phyloP scores from a whole-genome alignment of 2,329 filamentous ascomycete species.

The Colletotrichum sp. region DNA sequence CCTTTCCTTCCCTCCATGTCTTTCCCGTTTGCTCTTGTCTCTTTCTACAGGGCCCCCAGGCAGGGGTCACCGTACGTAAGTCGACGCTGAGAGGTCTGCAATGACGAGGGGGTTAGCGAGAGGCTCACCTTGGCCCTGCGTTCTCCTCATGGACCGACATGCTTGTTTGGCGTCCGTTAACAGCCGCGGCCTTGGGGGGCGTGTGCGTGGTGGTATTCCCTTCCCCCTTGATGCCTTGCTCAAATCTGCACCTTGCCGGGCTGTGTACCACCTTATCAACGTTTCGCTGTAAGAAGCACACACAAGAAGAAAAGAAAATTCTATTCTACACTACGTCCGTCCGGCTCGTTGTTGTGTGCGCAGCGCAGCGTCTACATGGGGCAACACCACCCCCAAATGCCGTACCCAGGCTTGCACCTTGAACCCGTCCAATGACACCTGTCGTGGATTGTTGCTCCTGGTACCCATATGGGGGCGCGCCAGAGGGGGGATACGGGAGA shows the following conservation, averaged over 20 bases:
- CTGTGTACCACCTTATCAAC: background rate
- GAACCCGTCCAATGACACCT: constrained; percentile 3
- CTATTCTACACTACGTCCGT: background rate
- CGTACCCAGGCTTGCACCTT: background rate
- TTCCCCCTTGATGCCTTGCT: background rate
- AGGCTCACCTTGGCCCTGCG: background rate
- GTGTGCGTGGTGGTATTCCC: background rate
- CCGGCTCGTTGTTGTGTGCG: background rate
- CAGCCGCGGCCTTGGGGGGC: background rate
- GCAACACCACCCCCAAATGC: background rate
- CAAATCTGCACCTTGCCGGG: background rate
- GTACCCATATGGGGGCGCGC: background rate
- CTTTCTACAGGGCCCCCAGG: background rate
- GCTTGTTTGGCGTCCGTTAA: background rate
- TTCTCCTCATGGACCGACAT: background rate
- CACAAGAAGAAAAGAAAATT: background rate
- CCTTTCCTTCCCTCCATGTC: background rate
- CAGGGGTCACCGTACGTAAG: background rate
- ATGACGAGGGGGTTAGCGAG: background rate
- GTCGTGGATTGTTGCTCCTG: background rate
- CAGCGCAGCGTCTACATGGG: background rate
- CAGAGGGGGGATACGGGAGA: background rate
- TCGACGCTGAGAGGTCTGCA: background rate
- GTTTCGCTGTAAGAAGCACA: background rate
- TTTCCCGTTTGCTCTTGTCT: background rate